These are phyloP conservation scores for Lantana camara DNA, from an alignment of 257 asterid species.

Conservation along the genomic window DNA sequence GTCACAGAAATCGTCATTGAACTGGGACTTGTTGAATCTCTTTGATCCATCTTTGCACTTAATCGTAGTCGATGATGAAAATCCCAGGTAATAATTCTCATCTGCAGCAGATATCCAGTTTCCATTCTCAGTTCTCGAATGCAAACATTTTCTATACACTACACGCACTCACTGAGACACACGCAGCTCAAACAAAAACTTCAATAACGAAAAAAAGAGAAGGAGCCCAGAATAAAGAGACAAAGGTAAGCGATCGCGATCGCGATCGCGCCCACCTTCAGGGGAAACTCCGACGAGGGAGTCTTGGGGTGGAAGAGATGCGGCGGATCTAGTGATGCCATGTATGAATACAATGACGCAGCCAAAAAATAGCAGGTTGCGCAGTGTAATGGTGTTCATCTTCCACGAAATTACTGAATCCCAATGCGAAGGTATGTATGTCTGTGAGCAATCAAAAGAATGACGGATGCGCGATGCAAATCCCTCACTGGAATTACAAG, in stretches of 20 bases:
- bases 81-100: constrained; percentile 60
- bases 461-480: constrained; percentile 8
- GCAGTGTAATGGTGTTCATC: constrained; percentile 33
- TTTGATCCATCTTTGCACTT: constrained; percentile 89
- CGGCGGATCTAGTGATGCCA: constrained; percentile 48
- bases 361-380: constrained; percentile 28
- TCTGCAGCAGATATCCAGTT: constrained; percentile 50
- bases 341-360: constrained; percentile 30
- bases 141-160: constrained; percentile 6
- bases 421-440: background rate
- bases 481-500: background rate
- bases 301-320: constrained; percentile 31
- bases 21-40: constrained; percentile 63
- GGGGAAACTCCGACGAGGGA: constrained; percentile 67
- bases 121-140: background rate
- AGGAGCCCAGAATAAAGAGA: background rate
- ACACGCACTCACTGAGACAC: background rate
- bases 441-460: constrained; percentile 12
- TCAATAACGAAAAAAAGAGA: background rate
- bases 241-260: no score
- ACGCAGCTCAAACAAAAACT: background rate
- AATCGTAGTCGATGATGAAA: constrained; percentile 48
- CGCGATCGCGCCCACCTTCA: constrained; percentile 45
- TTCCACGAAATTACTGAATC: background rate
- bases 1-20: constrained; percentile 95